Evolutionary conservation across 148 eudicot species (phyloP).

Genomic region (Oxyria digyna): DNA sequence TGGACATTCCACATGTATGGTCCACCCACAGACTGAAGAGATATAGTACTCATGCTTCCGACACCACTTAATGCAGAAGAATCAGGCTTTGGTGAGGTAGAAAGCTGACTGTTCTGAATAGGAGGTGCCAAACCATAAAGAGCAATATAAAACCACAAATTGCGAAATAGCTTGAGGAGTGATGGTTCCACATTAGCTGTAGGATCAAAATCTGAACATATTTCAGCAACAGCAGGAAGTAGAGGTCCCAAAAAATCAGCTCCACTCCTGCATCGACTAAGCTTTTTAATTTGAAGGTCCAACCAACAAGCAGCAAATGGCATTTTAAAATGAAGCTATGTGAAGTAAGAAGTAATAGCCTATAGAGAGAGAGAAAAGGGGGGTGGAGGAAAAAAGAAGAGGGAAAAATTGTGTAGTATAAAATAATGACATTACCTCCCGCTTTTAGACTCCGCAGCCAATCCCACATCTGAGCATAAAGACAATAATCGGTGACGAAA

Average conservation of each 20-base stretch:
- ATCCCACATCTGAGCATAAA: constrained; percentile 95
- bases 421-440: constrained; percentile 52
- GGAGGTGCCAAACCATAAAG: constrained; percentile 98
- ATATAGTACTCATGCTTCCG: constrained; percentile 63
- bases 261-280: constrained; percentile 66
- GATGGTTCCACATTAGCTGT: constrained; percentile 80
- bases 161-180: constrained; percentile 82
- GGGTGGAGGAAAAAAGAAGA: no score
- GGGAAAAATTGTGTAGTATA: no score
- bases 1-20: constrained; percentile 87
- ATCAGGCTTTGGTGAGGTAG: constrained; percentile 38
- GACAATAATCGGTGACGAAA: constrained; percentile 89
- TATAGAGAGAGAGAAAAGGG: no score
- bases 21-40: constrained; percentile 95
- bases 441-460: constrained; percentile 96
- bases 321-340: background rate
- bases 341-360: background rate
- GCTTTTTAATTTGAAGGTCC: background rate
- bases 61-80: constrained; percentile 62
- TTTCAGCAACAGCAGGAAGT: constrained; percentile 94
- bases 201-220: constrained; percentile 93
- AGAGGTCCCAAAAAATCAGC: constrained; percentile 99
- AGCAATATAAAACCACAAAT: constrained; percentile 96
- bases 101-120: constrained; percentile 48
- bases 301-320: background rate